Evolutionary conservation across 1,139 yeast genomes (phyloP).

Genomic region (Taiozyma sp.): DNA sequence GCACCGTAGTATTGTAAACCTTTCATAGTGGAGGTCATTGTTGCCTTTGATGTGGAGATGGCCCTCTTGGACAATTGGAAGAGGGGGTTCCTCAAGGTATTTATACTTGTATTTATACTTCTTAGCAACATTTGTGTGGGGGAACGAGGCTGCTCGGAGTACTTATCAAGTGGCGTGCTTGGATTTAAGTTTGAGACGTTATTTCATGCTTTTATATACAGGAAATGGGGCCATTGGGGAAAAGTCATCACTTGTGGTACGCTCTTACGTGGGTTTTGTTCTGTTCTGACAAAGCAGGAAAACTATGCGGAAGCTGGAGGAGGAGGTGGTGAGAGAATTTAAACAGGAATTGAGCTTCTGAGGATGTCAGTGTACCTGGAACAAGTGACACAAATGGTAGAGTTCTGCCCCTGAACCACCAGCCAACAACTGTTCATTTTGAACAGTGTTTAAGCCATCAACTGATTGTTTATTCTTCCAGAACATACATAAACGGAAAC

Average conservation of each 20-base stretch:
- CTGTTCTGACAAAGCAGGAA: background rate
- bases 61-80: background rate
- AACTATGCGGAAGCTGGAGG: background rate
- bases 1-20: slow-evolving; percentile 38
- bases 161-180: background rate
- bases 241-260: background rate
- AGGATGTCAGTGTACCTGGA: no score
- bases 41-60: background rate
- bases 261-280: background rate
- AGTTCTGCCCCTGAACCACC: no score
- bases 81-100: background rate
- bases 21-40: slow-evolving; percentile 33
- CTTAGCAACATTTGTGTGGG: background rate
- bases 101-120: background rate
- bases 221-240: background rate
- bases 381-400: no score
- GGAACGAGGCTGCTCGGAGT: background rate
- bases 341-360: no score
- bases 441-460: no score
- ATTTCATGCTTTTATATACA: background rate
- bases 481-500: no score
- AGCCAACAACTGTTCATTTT: no score
- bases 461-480: no score
- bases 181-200: background rate
- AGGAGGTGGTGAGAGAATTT: no score